Base-by-base conservation (phyloP, 2,329 filamentous ascomycete genomes). In the Monilinia fructigena region DNA sequence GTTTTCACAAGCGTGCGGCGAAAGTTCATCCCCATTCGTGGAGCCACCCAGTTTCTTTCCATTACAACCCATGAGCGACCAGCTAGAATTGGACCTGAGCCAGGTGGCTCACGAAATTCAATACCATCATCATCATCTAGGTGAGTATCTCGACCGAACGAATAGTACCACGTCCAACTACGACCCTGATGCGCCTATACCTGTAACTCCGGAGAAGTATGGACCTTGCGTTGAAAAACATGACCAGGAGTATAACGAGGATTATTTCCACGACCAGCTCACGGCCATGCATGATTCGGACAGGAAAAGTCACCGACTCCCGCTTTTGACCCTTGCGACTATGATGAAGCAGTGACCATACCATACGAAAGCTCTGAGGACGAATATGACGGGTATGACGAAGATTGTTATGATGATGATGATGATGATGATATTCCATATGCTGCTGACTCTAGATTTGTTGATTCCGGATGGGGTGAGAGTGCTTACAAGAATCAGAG, bases 401-500 rank as follows among this genome's bases (percentile, higher is more conserved):
- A 80, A 70, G 80, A 82, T 28, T 4, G 4, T 28, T 2, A 67
- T 47, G 35, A 35, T 71, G 79, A 79, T 81, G 87, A 89, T 86
- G 87, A 89, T 81, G 82, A 86, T 77, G 82, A 82, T 82, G 78
- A 75, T 79, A 83, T 77, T 79, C 80, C 73, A 70, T 75, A 71
- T 69, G 74, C 75, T 78, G 77, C 82, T 77, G 82, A 90, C 75
- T 76, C 83, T 68, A 82, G 83, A 79, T 90, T 86, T 78, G 78
- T 90, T 82, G 87, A 91, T 77, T 87, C 85, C 73, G 89, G 87
- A 68, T 93, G 88, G 89, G 87, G 84, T 78, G 85, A 80, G 86
- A 91, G 82, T 89, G 89, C 92, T 97, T 93, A 97, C 90, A 86
- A 84, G 84, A 89, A 79, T 79, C 83, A 98, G 95, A 99, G 86